Base-by-base conservation (phyloP, 371 early-diverging fungal species). In the Spiromyces aspiralis region DNA sequence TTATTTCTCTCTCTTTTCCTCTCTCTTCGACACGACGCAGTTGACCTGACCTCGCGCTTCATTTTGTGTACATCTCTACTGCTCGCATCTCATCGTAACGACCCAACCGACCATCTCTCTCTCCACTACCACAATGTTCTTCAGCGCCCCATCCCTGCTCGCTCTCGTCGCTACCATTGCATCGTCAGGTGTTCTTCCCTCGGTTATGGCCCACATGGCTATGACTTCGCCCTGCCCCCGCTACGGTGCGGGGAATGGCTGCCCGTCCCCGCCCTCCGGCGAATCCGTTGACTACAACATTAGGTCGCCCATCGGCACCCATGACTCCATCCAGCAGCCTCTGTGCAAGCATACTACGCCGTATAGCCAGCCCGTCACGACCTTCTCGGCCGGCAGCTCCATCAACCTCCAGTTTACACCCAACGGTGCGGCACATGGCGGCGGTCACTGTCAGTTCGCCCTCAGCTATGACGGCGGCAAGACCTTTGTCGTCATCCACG, bases 401-500 rank as follows among this genome's bases (percentile, higher is more conserved):
- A 45, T 66, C 21, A 42, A 50, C 3, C 50, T 62, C 13, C 23
- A 49, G 12, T 62, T 62, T 24, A 21, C 21, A 1, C 24, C 45
- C 10, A 55, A 53, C 20, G 56, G 51, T 25, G 63, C 55, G 6
- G 48, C 51, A 0, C 76, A 76, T 50, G 67, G 68, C 12, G 82
- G 83, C 25, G 83, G 83, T 28, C 73, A 74, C 48, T 80, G 81
- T 54, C 74, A 80, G 61, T 82, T 76, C 49, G 69, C 81, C 1
- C 47, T 83, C 23, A 72, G 72, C 3, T 79, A 77, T 47, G 80
- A 83, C 51, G 61, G 66, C 48, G 80, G 74, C 49, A 59, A 62
- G 19, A 72, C 70, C 48, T 80, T 74, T 61, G 79, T 70, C 1
- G 78, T 76, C 19, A 20, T 83, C 48, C 46, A 60, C 52, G 45